Percentiles rank a stretch among this genome's conserved stretches.
Evolutionary conservation across 164 flowering plant genomes (phyloP).

Genomic region (Echeveria elegans): DNA sequence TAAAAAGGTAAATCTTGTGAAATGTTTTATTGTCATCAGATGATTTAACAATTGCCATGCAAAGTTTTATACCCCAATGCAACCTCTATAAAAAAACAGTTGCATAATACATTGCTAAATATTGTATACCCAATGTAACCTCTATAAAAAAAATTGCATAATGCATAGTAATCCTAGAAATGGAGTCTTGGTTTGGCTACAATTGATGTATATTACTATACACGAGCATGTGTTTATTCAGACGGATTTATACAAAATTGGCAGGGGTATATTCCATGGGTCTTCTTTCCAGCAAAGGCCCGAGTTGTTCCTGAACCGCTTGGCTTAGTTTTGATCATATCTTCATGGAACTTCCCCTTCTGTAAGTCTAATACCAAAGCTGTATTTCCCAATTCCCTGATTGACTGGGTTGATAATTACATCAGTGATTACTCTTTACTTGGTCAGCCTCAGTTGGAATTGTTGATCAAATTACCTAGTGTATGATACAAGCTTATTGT

Average conservation of each 20-base stretch:
- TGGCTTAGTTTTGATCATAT: conserved; percentile 62
- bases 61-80: no score
- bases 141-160: no score
- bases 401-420: neutral
- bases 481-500: neutral
- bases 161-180: no score
- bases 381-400: neutral
- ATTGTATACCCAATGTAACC: no score
- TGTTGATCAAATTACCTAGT: neutral
- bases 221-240: no score
- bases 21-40: no score
- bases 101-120: no score
- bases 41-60: no score
- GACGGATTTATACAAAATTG: neutral
- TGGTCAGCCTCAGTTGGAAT: neutral
- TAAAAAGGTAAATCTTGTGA: conserved; percentile 35
- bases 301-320: conserved; percentile 72
- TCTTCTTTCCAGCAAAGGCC: conserved; percentile 58
- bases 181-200: no score
- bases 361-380: conserved; percentile 35
- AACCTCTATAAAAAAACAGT: no score
- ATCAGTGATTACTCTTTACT: neutral
- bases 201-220: no score
- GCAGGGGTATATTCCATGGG: conserved; percentile 41
- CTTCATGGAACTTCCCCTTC: conserved; percentile 81